Evolutionary conservation across 441 rosid species (phyloP).

Genomic region (Euphorbia schlechtendalii): DNA sequence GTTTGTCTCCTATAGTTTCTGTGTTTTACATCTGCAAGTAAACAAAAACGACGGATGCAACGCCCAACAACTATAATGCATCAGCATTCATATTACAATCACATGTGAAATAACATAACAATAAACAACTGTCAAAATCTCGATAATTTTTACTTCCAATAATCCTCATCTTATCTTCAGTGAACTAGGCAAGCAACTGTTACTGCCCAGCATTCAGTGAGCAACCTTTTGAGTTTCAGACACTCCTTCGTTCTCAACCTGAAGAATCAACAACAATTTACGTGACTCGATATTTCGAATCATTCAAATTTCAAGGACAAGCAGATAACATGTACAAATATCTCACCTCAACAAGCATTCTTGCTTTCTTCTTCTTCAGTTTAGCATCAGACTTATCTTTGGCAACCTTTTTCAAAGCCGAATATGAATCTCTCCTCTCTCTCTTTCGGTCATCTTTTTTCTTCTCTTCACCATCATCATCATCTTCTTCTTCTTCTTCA

Average conservation of each 20-base stretch:
- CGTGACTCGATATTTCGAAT: neutral
- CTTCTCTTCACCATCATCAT: slow-evolving; percentile 18
- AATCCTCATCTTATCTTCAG: neutral
- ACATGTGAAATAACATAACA: too few species aligned
- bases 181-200: neutral
- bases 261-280: neutral
- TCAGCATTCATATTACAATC: too few species aligned
- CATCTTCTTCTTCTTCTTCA: slow-evolving; percentile 27
- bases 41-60: too few species aligned
- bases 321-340: neutral
- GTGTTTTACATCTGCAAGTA: too few species aligned
- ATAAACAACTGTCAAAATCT: too few species aligned
- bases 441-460: slow-evolving; percentile 36
- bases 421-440: neutral
- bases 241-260: slow-evolving; percentile 58
- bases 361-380: slow-evolving; percentile 57
- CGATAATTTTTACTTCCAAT: neutral
- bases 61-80: too few species aligned
- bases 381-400: slow-evolving; percentile 34
- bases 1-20: too few species aligned
- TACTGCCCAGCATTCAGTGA: slow-evolving; percentile 7
- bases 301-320: neutral
- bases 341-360: slow-evolving; percentile 62
- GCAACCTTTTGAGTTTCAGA: slow-evolving; percentile 30
- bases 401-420: slow-evolving; percentile 29